Base-by-base conservation (phyloP, 495 filamentous ascomycete species). In the Pyrenula aspistea region DNA sequence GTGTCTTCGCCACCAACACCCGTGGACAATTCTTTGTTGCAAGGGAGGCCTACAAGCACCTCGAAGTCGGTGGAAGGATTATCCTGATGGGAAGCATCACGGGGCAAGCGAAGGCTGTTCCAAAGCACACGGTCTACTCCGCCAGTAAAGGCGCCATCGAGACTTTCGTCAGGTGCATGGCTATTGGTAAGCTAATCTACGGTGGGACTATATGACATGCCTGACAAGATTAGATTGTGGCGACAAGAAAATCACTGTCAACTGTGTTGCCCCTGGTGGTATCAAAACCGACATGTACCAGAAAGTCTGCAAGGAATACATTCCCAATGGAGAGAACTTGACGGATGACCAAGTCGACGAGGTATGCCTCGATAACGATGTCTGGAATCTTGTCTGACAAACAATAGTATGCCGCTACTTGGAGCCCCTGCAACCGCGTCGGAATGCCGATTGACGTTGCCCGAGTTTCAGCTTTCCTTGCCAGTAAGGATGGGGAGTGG, bases 1-100 rank as follows among this genome's bases (percentile, higher is more conserved):
- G 78, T 51, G 83, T 91, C 53, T 89, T 92, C 67, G 77, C 79
- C 65, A 71, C 91, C 56, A 92, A 92, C 71, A 82, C 83, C 2
- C 77, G 85, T 4, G 88, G 81, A 0, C 88, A 92, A 70, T 91
- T 91, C 77, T 90, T 92, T 71, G 88, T 92, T 56, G 87, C 84
- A 31, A 86, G 87, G 71, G 78, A 86, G 24, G 88, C 84, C 55
- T 82, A 81, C 71, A 82, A 85, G 68, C 67, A 89, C 67, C 75
- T 88, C 47, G 60, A 82, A 67, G 68, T 75, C 3, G 80, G 83
- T 55, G 88, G 88, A 24, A 76, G 88, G 10, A 69, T 91, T 25
- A 84, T 77, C 51, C 61, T 76, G 23, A 83, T 78, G 71, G 74
- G 71, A 12, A 80, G 75, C 15, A 79, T 80, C 57, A 76, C 80